Evolutionary conservation across 2,329 filamentous ascomycete species (phyloP).

Genomic region (Venturia effusa): DNA sequence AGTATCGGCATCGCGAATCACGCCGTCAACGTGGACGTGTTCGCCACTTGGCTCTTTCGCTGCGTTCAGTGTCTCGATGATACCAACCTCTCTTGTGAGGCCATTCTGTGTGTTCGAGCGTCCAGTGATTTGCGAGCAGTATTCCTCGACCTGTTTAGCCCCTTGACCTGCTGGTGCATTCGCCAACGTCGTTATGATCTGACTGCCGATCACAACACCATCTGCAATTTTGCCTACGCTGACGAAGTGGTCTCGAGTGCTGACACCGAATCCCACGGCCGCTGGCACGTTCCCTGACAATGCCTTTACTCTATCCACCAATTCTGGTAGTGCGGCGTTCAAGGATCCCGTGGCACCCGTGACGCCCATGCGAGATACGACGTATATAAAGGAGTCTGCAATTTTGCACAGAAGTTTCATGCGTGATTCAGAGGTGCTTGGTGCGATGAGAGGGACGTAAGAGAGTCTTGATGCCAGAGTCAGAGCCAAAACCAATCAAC

Average conservation of each 20-base stretch:
- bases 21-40: conserved; percentile 56
- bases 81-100: conserved; percentile 54
- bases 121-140: conserved; percentile 64
- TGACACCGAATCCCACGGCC: conserved; percentile 91
- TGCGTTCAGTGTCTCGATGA: conserved; percentile 55
- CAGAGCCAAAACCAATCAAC: background rate
- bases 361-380: conserved; percentile 93
- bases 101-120: conserved; percentile 37
- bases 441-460: conserved; percentile 94
- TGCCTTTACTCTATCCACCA: conserved; percentile 77
- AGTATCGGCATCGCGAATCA: conserved; percentile 49
- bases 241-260: conserved; percentile 86
- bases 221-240: conserved; percentile 77
- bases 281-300: conserved; percentile 86
- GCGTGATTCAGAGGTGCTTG: conserved; percentile 79
- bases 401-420: conserved; percentile 96
- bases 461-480: conserved; percentile 51
- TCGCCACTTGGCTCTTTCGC: conserved; percentile 43
- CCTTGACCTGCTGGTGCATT: conserved; percentile 56
- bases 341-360: conserved; percentile 80
- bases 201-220: conserved; percentile 91
- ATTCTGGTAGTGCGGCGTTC: conserved; percentile 68
- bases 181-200: conserved; percentile 76
- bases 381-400: conserved; percentile 97
- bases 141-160: conserved; percentile 69